Evolutionary conservation across 306 rosid genomes (phyloP), one percentile per base, ranked within the genome.

Genomic region (Amphicarpaea edgeworthii): DNA sequence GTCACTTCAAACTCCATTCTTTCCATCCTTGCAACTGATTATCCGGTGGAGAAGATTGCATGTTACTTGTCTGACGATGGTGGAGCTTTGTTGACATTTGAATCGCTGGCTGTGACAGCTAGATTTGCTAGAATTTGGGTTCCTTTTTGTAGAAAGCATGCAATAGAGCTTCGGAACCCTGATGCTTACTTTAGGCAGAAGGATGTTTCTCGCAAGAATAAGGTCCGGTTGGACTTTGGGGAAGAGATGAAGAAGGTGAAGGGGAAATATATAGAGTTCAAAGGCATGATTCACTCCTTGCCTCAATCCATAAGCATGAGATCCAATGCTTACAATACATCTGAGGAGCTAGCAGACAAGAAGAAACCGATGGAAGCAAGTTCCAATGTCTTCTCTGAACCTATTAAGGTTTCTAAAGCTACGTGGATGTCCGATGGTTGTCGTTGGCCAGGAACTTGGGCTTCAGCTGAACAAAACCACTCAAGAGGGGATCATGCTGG

Each of bases 401-500:
- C 82, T 15, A 64, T 89, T 12, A 92, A 87, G 86, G 82, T 84
- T 78, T 73, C 90, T 0, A 92, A 81, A 81, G 97, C 92, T 68
- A 92, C 86, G 23, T 92, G 97, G 97, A 92, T 92, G 97, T 92
- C 97, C 1, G 97, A 92, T 84, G 92, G 96, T 38, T 88, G 96
- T 85, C 92, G 87, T 69, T 92, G 97, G 97, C 86, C 91, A n/a
- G 97, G 97, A 72, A 88, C 97, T 60, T 92, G 97, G 97, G 77
- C 82, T 15, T 92, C 93, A 9, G 87, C 84, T 21, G 93, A 92
- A 73, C 23, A 83, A 4, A 96, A 92, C 7, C 97, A 92, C 80
- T 83, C 96, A 1, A 85, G 96, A 83, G 97, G 97, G 9, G 96
- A 92, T 54, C 97, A 92, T 79, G 96, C 96, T 21, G 96, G 96